Percentiles rank a stretch among this genome's conserved stretches.
phyloP scores from a whole-genome alignment of 2,329 filamentous ascomycete species.

The Fusarium devonianum region DNA sequence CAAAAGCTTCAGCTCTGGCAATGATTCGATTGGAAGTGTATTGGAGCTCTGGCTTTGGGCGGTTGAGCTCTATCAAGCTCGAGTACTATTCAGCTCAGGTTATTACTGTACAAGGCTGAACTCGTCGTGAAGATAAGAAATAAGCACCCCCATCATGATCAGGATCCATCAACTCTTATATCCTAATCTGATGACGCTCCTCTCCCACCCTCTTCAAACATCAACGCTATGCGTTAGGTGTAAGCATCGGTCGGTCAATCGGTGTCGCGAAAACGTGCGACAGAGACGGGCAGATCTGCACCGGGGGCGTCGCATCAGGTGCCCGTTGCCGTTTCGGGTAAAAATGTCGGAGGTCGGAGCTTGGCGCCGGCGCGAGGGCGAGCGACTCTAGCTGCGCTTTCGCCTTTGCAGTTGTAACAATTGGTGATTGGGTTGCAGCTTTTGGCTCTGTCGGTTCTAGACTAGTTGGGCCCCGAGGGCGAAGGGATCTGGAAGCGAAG shows the following conservation, averaged over 20 bases:
- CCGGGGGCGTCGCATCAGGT: background rate
- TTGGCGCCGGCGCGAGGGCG: slow-evolving; percentile 34
- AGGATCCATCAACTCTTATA: slow-evolving; percentile 1
- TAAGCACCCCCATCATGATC: background rate
- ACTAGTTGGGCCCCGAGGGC: too few species aligned
- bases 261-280: slow-evolving; percentile 23
- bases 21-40: background rate
- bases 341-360: slow-evolving; percentile 34
- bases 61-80: background rate
- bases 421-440: too few species aligned
- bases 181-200: background rate
- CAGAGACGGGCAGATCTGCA: slow-evolving; percentile 12
- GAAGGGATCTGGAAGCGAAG: too few species aligned
- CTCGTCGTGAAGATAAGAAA: slow-evolving; percentile 2
- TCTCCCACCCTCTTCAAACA: background rate
- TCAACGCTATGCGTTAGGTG: background rate
- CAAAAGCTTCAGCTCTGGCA: background rate
- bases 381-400: too few species aligned
- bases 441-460: too few species aligned
- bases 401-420: too few species aligned
- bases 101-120: background rate
- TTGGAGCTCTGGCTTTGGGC: background rate
- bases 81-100: background rate
- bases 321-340: slow-evolving; percentile 31
- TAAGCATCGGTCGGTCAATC: slow-evolving; percentile 28